Base-by-base conservation (phyloP, 768 basidiomycete genomes). In the Lactarius psammicola region DNA sequence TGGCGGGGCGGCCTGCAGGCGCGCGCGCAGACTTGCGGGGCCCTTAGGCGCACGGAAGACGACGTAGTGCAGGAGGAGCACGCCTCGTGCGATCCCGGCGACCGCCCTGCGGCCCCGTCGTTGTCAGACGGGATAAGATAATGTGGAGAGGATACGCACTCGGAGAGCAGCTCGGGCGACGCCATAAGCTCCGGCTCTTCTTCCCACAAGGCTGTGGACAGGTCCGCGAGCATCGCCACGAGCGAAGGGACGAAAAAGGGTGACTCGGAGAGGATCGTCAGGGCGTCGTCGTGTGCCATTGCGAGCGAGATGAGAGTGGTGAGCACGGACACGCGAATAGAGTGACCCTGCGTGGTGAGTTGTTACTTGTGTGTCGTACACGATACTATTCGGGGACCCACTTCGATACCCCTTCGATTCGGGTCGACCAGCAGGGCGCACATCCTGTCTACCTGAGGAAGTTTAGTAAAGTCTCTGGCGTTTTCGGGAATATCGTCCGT, bases 191-290 rank as follows among this genome's bases (percentile, higher is more conserved):
- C 70, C 56, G 82, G 80, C 49, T 83, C 82, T 40, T 87, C 87
- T 71, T 90, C 87, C 87, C 88, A 93, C 18, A 93, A 73, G 2
- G 82, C 80, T 1, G 79, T 79, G 0, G 83, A 80, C 46, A 87
- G 75, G 26, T 82, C 77, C 40, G 80, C 79, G 10, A 89, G 76
- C 65, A 81, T 86, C 36, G 81, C 69, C 23, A 91, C 79, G 31
- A 92, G 74, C 0, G 90, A 85, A 1, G 89, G 90, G 49, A 92
- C 80, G 17, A 93, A 70, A 13, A 79, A 78, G 49, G 78, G 79
- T 0, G 88, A 87, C 18, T 80, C 78, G 6, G 78, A 71, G 7
- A 85, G 72, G 1, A 78, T 71, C 0, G 65, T 70, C n/a, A 76
- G 64, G 38, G 78, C 78, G 56, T 80, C 80, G 0, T 76, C 63